phyloP scores from a whole-genome alignment of 1,139 yeast species.

The Eremothecium coryli region DNA sequence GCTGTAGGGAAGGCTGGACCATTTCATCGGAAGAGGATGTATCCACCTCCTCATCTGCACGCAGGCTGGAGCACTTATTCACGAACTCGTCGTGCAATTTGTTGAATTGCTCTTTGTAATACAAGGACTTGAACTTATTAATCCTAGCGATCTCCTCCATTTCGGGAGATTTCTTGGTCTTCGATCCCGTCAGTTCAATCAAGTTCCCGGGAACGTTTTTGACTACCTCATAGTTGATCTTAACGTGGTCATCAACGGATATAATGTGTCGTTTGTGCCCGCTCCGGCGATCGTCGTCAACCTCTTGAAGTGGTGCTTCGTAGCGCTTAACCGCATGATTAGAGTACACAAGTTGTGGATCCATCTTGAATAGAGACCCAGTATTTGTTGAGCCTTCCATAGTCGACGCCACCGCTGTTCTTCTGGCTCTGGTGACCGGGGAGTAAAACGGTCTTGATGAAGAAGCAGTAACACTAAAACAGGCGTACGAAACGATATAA shows the following conservation, averaged over 20 bases:
- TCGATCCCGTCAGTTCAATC: constrained; percentile 8
- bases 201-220: constrained; percentile 28
- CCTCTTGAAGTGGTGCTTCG: constrained; percentile 8
- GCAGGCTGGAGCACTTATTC: constrained; percentile 10
- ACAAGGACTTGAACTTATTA: constrained; percentile 21
- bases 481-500: neutral
- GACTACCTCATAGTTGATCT: constrained; percentile 29
- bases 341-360: constrained; percentile 3
- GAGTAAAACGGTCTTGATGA: too few species aligned
- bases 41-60: constrained; percentile 7
- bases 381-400: neutral
- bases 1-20: constrained; percentile 11
- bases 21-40: constrained; percentile 3
- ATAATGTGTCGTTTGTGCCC: constrained; percentile 26
- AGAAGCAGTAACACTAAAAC: too few species aligned
- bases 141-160: constrained; percentile 16
- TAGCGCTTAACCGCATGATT: constrained; percentile 16
- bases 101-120: constrained; percentile 23
- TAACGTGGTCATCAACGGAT: constrained; percentile 27
- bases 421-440: too few species aligned
- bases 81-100: constrained; percentile 24
- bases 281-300: constrained; percentile 14
- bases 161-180: constrained; percentile 8
- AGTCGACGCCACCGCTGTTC: too few species aligned
- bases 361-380: neutral